phyloP scores from a whole-genome alignment of 768 basidiomycete genomes.

The Xerocomus spinulosus region DNA sequence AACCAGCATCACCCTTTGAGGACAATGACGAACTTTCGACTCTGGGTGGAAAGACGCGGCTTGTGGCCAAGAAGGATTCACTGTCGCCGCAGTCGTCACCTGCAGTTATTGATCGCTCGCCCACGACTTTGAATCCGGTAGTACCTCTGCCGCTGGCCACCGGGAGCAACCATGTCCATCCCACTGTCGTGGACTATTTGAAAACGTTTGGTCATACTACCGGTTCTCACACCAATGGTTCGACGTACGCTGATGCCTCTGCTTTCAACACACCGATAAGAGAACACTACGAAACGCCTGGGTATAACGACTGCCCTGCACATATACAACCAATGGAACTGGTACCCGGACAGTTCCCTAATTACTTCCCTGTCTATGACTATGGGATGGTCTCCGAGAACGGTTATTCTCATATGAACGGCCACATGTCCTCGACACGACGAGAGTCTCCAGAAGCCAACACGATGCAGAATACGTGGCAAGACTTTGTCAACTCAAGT shows the following conservation, averaged over 20 bases:
- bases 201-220: slow-evolving; percentile 47
- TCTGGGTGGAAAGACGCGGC: slow-evolving; percentile 61
- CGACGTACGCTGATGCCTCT: slow-evolving; percentile 24
- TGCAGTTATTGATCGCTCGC: slow-evolving; percentile 53
- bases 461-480: slow-evolving; percentile 57
- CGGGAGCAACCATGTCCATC: slow-evolving; percentile 49
- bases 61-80: slow-evolving; percentile 59
- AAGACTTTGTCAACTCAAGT: slow-evolving; percentile 49
- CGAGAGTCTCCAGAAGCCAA: slow-evolving; percentile 52
- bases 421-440: slow-evolving; percentile 31
- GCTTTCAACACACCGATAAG: slow-evolving; percentile 24
- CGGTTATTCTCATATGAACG: slow-evolving; percentile 37
- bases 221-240: slow-evolving; percentile 16
- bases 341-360: slow-evolving; percentile 45
- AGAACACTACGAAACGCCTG: slow-evolving; percentile 23
- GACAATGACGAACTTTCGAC: slow-evolving; percentile 62
- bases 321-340: slow-evolving; percentile 31
- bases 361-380: slow-evolving; percentile 75
- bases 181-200: slow-evolving; percentile 64
- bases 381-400: slow-evolving; percentile 42
- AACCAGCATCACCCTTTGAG: slow-evolving; percentile 41
- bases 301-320: slow-evolving; percentile 16
- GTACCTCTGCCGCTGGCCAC: slow-evolving; percentile 64
- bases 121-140: slow-evolving; percentile 65
- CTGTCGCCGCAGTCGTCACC: slow-evolving; percentile 45